Base-by-base conservation (phyloP, 352 stramenopile species). In the Thalassiosira mediterranea region DNA sequence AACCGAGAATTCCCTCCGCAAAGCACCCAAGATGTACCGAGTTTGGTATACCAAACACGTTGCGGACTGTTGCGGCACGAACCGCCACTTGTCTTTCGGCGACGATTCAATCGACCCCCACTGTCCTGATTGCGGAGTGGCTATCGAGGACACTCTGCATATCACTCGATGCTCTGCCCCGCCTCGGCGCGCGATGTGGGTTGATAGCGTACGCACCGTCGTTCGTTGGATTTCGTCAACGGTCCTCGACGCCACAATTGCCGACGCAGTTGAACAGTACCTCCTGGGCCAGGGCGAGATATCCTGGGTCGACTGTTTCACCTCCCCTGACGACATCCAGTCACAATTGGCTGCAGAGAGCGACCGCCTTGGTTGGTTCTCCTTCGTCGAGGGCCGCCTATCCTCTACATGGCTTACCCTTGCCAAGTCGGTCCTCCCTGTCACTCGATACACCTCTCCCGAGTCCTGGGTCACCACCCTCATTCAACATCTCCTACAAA, bases 141-240 rank as follows among this genome's bases (percentile, higher is more conserved):
- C 29, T 0, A 44, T 72, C 32, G 57, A 81, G 48, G 52, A 26
- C 11, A 34, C 57, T 4, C 34, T 3, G 3, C 72, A 81, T n/a
- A 81, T 81, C 1, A 72, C 58, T 4, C 40, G 47, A 7, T 81
- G 72, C n/a, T 19, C 0, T 1, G 64, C 75, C 19, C 8, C 17
- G 0, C 58, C 57, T 7, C 28, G 49, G 0, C 4, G 19, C 0
- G 10, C 54, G 11, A 67, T 73, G 42, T 58, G 70, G 4, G 0
- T 19, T 13, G 4, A 56, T 10, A 38, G 58, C 15, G 49, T 81
- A 0, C n/a, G n/a, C n/a, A n/a, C n/a, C n/a, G n/a, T n/a, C n/a
- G n/a, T n/a, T n/a, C n/a, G n/a, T n/a, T n/a, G n/a, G n/a, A n/a
- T n/a, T n/a, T n/a, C n/a, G n/a, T n/a, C n/a, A n/a, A n/a, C n/a